A percentile compares a stretch with the other conserved stretches of the same genome.
Conservation (phyloP, 2,329 filamentous ascomycete genomes). For the Blastomyces emzantsi region DNA sequence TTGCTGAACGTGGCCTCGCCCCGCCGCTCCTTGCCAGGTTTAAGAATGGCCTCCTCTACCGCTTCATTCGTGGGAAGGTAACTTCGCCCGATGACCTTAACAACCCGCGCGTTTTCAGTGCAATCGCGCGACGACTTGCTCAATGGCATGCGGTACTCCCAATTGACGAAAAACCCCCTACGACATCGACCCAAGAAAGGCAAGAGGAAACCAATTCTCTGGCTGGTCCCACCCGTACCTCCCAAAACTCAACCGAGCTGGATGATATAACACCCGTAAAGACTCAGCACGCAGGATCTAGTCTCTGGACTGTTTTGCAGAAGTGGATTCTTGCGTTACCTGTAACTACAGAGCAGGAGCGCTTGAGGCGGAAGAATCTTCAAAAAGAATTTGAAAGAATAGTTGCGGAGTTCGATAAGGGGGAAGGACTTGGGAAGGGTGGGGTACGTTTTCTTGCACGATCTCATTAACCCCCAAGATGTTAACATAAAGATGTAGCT, state of each 20-base stretch:
- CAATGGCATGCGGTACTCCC: constrained; percentile 80
- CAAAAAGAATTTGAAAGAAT: constrained; percentile 67
- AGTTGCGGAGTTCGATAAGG: constrained; percentile 62
- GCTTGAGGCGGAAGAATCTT: constrained; percentile 56
- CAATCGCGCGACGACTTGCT: constrained; percentile 73
- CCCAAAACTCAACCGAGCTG: constrained; percentile 19
- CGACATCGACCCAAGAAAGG: constrained; percentile 19
- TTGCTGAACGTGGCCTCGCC: constrained; percentile 74
- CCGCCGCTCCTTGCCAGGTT: constrained; percentile 85
- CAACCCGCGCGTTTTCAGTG: constrained; percentile 64
- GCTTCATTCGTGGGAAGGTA: constrained; percentile 72
- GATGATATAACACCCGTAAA: constrained; percentile 37
- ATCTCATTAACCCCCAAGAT: not conserved
- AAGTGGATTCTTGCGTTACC: constrained; percentile 90
- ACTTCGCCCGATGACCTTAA: constrained; percentile 74
- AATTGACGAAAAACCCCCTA: constrained; percentile 39
- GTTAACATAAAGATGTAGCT: constrained; percentile 45
- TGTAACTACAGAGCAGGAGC: constrained; percentile 58
- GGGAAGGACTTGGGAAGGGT: constrained; percentile 64
- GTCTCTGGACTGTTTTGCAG: constrained; percentile 90
- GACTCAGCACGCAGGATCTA: constrained; percentile 65
- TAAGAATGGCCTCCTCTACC: constrained; percentile 91
- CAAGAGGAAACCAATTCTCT: constrained; percentile 35
- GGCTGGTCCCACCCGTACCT: constrained; percentile 35
- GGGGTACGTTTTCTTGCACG: constrained; percentile 45